Evolutionary conservation across 805 yeast species (phyloP), one percentile per base, ranked within the genome.

Genomic region (Limtongia smithiae): DNA sequence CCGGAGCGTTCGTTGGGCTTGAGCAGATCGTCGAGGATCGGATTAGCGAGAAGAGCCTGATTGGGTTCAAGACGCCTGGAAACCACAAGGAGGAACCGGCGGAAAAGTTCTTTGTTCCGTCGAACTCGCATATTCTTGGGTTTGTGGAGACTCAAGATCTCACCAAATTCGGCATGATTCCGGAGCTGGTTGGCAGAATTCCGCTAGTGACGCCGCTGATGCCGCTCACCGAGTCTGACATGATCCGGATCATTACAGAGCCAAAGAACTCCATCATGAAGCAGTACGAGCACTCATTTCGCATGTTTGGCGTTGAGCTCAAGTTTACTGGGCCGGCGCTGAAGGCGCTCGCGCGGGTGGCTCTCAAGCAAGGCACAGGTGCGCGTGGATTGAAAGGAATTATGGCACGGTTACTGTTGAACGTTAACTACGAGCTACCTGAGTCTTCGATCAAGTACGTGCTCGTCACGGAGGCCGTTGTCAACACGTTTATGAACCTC

Each of bases 1-100:
- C 78, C 77, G 84, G 84, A 24, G 83, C 83, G 0, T 80, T 80
- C 67, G 78, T 77, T 12, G 83, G 83, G 2, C 63, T 80, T 33
- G 82, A 79, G 54, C 68, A 69, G 41, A 73, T 76, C 42, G 65
- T 78, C 20, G 67, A 69, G 1, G 65, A 66, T 25, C 68, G 83
- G 50, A 37, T 51, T 4, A 44, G 43, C 48, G 33, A 9, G 50
- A 50, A 9, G 41, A 36, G 17, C 24, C 43, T 37, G n/a, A 42
- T 51, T 40, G 58, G 55, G 6, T 51, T 51, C 28, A 30, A 43
- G 15, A 32, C 48, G 3, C 46, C 44, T 6, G 54, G 45, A 3
- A 25, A 25, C 28, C 6, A 9, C 9, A 25, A 25, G 6, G 28
- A 25, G 9, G 17, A 36, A 24, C n/a, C 68, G 66, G 36, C 66